phyloP scores from a whole-genome alignment of 768 basidiomycete genomes.

The Rhizopogon salebrosus region DNA sequence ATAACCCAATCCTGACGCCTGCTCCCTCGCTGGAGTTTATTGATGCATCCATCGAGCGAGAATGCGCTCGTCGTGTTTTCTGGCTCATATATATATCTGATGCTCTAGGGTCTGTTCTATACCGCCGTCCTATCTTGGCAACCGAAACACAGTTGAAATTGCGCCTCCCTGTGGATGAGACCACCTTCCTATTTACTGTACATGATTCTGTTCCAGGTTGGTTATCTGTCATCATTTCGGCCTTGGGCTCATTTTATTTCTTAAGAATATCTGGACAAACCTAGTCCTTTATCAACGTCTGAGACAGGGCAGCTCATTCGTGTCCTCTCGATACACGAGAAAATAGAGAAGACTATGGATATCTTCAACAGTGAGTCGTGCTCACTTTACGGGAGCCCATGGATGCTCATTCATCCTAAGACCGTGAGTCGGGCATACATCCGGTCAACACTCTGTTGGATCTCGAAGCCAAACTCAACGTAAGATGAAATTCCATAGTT shows the following conservation, averaged over 20 bases:
- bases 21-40: conserved; percentile 55
- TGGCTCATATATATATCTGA: conserved; percentile 72
- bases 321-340: conserved; percentile 57
- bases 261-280: conserved; percentile 67
- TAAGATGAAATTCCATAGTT: conserved; percentile 4
- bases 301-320: conserved; percentile 78
- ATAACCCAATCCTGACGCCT: conserved; percentile 55
- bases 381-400: neutral
- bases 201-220: conserved; percentile 29
- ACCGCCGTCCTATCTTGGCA: conserved; percentile 30
- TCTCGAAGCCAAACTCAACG: conserved; percentile 39
- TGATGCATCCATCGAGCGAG: conserved; percentile 61
- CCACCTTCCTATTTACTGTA: conserved; percentile 70
- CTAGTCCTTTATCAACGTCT: conserved; percentile 46
- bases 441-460: conserved; percentile 34
- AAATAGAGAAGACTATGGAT: conserved; percentile 53
- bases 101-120: conserved; percentile 35
- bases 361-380: conserved; percentile 39
- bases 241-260: conserved; percentile 1
- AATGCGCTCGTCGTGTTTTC: conserved; percentile 77
- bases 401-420: conserved; percentile 24
- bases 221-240: neutral
- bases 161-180: conserved; percentile 76
- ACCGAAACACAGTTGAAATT: conserved; percentile 46
- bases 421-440: conserved; percentile 20